Evolutionary conservation across 306 rosid genomes (phyloP), one percentile per base, ranked within the genome.

Genomic region (Acacia melanoxylon): DNA sequence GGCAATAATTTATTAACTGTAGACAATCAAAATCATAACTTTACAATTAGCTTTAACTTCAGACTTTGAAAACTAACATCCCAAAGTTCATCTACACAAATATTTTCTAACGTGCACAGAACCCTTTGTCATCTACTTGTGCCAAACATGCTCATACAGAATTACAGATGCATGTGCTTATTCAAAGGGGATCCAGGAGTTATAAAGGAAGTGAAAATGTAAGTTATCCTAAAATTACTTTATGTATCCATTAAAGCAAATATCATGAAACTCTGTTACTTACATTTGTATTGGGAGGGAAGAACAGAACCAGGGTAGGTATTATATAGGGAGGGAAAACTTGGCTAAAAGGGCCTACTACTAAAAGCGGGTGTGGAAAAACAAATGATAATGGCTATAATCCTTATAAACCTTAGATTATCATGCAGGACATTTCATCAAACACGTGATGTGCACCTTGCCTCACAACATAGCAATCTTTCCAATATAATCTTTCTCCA

Each of bases 281-380:
- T 54, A 78, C 46, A 54, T 27, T 78, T 71, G 8, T 62, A n/a
- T n/a, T n/a, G n/a, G n/a, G n/a, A n/a, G n/a, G 76, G 62, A 74
- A 79, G 81, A 66, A 81, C n/a, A n/a, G n/a, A 67, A 71, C 83
- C 51, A 80, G 77, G 68, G 67, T 68, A 3, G 88, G 88, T 44
- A 19, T 89, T 92, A 86, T 94, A 94, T 94, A 94, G 94, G 87
- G 76, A 81, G 68, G 74, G 75, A 42, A 79, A 77, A 77, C 72
- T 35, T 84, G 79, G 79, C 49, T 80, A 78, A 78, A 54, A 86
- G 90, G 80, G 78, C 90, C 85, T 80, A 85, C 85, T 80, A 85
- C 82, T 54, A 13, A 44, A 75, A 80, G 81, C 76, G 25, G 75
- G 14, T 4, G 58, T 25, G 33, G 11, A 62, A 22, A 77, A 68